These are phyloP conservation scores for Apostasia ramifera DNA, from an alignment of 106 monocot genomes.

Conservation along the genomic window DNA sequence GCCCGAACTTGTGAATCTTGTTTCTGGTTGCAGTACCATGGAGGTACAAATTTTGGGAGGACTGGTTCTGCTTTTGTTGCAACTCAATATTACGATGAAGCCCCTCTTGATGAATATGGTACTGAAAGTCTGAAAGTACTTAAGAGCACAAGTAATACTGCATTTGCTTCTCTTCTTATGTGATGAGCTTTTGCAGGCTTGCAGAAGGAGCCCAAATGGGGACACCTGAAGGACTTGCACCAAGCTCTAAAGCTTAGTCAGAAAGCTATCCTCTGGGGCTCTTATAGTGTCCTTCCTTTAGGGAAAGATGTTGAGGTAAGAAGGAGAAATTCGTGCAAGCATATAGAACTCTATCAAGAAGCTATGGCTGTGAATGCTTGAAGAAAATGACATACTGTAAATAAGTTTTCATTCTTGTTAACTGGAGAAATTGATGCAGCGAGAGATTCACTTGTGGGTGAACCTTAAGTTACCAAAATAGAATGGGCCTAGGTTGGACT, in stretches of 20 bases:
- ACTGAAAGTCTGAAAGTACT: background rate
- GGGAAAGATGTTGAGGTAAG: conserved; percentile 6
- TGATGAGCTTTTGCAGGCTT: conserved; percentile 24
- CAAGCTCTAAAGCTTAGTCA: conserved; percentile 38
- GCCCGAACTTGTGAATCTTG: background rate
- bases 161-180: background rate
- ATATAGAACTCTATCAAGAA: background rate
- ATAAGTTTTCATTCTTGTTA: too few species aligned
- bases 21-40: conserved; percentile 49
- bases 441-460: too few species aligned
- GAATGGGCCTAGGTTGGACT: too few species aligned
- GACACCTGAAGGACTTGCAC: conserved; percentile 77
- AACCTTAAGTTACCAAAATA: too few species aligned
- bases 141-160: background rate
- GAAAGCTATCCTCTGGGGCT: conserved; percentile 67
- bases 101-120: conserved; percentile 87
- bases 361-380: background rate
- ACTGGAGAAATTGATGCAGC: too few species aligned
- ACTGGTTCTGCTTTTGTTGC: conserved; percentile 45
- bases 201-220: conserved; percentile 75
- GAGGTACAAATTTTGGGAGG: conserved; percentile 82
- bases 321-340: too few species aligned
- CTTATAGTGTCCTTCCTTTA: background rate
- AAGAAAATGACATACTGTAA: background rate
- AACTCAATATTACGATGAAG: conserved; percentile 83